Base-by-base conservation (phyloP, 257 asterid genomes). In the Linderniella brevidens region DNA sequence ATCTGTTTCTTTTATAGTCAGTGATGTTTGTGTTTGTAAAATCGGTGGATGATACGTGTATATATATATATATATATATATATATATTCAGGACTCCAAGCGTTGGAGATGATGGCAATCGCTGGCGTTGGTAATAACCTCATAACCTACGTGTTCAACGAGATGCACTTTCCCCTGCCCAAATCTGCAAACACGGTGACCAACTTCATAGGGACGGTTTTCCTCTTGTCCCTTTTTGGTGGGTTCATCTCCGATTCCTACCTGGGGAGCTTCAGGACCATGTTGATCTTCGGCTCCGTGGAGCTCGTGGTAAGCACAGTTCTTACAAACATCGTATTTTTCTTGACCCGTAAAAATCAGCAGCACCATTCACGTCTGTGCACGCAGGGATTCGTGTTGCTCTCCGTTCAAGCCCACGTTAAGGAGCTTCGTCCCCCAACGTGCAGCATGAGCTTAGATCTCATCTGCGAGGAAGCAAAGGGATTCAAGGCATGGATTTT, bases 41-140 rank as follows among this genome's bases (percentile, higher is more conserved):
- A 2, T 6, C 4, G 32, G 3, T 25, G 32, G 32, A 25, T 25
- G 32, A 25, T 25, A 25, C n/a, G n/a, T n/a, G n/a, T n/a, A 6
- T 6, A 25, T 25, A 25, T 2, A 2, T 2, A 25, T 6, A 25
- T 25, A 25, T 32, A 6, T 6, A 25, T 25, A 25, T 2, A 2
- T 2, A 25, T 6, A 25, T 25, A 25, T 32, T 57, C 77, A 88
- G 97, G 93, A 61, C 67, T 88, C 2, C 98, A 88, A 71, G 94
- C 80, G 59, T 70, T 88, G 50, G 98, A 88, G 84, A 88, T 81
- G 61, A 84, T 80, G 98, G 98, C 75, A 40, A 84, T 88, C 65
- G 98, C 96, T 0, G 98, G 87, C 11, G 95, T 88, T 9, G 98
- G 96, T 59, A 88, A 84, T 72, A 88, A 88, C 52, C 80, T 84